Conservation (phyloP, 495 filamentous ascomycete genomes). For the Monascus purpureus region DNA sequence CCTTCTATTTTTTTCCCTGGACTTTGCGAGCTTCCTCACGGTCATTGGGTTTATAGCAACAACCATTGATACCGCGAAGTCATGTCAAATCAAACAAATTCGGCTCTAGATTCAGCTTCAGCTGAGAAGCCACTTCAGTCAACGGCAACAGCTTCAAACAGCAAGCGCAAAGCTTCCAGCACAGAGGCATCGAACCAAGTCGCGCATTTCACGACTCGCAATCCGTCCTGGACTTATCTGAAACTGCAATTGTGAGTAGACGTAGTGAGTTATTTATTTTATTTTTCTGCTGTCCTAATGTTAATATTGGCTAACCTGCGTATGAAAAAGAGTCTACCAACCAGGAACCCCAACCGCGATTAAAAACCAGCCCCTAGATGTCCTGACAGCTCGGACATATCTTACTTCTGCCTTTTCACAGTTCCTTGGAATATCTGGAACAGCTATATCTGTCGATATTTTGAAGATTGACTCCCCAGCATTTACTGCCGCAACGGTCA, state of each 20-base stretch:
- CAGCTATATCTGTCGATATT: conserved; percentile 68
- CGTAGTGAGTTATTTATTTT: background rate
- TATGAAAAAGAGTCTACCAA: conserved; percentile 20
- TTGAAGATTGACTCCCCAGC: conserved; percentile 38
- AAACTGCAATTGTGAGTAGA: conserved; percentile 28
- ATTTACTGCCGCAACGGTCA: background rate
- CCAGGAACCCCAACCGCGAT: conserved; percentile 10
- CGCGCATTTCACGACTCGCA: conserved; percentile 28
- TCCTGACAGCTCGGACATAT: conserved; percentile 57
- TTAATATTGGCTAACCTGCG: background rate
- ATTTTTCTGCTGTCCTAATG: background rate
- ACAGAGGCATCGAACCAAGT: conserved; percentile 6
- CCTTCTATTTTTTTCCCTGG: background rate
- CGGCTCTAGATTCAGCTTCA: background rate
- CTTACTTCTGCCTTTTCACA: conserved; percentile 60
- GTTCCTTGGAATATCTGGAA: conserved; percentile 67
- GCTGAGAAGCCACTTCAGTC: background rate
- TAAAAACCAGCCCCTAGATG: conserved; percentile 40
- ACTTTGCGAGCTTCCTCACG: background rate
- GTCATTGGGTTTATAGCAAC: too few relatives aligned
- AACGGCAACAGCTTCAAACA: background rate
- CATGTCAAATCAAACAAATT: background rate
- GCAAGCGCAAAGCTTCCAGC: conserved; percentile 19
- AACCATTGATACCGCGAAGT: background rate
- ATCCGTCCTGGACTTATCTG: conserved; percentile 36